Percentiles rank a stretch among this genome's conserved stretches.
Conservation (phyloP, 1,284 basidiomycete genomes). For the Apiotrichum gamsii region DNA sequence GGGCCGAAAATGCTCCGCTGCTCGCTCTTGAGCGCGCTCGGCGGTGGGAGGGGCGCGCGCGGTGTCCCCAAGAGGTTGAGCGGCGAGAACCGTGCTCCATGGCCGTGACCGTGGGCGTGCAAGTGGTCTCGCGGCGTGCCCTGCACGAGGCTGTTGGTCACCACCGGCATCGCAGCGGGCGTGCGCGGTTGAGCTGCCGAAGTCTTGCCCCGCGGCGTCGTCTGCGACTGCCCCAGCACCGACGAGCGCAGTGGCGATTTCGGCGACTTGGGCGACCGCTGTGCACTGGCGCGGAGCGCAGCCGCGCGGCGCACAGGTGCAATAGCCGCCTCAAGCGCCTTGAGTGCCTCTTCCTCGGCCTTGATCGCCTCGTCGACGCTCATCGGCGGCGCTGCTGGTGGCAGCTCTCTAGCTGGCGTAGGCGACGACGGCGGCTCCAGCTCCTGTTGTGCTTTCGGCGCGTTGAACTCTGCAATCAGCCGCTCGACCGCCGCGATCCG, state of each 20-base stretch:
- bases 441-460: neutral
- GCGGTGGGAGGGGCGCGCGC: slow-evolving; percentile 5
- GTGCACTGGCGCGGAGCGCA: neutral
- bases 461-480: slow-evolving; percentile 33
- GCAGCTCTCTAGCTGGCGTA: neutral
- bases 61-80: slow-evolving; percentile 32
- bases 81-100: slow-evolving; percentile 26
- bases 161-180: slow-evolving; percentile 14
- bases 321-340: slow-evolving; percentile 31
- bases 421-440: neutral
- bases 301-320: slow-evolving; percentile 19
- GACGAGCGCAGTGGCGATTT: neutral
- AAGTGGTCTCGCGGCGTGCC: slow-evolving; percentile 11
- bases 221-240: neutral
- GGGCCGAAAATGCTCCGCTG: neutral
- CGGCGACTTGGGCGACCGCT: neutral
- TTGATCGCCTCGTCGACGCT: slow-evolving; percentile 39
- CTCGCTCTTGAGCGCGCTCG: neutral
- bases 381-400: slow-evolving; percentile 7
- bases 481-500: slow-evolving; percentile 34
- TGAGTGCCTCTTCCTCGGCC: slow-evolving; percentile 40
- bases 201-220: neutral
- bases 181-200: neutral
- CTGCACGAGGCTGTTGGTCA: slow-evolving; percentile 32
- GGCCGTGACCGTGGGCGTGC: slow-evolving; percentile 15